phyloP scores from a whole-genome alignment of 169 alveolate genomes.

The Cryptosporidium ubiquitum region DNA sequence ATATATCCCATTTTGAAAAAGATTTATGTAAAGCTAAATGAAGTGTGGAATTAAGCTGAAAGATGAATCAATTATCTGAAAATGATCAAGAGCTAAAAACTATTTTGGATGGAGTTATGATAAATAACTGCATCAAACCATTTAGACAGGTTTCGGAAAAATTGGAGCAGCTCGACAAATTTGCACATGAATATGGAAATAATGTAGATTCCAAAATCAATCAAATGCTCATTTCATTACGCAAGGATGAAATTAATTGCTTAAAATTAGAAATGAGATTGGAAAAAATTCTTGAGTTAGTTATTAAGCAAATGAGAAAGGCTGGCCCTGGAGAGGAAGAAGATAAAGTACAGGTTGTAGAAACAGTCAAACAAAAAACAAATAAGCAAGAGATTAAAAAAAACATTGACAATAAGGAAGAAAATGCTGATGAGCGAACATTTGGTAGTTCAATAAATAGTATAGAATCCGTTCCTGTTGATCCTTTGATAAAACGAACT shows the following conservation, averaged over 20 bases:
- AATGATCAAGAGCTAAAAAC: constrained; percentile 3
- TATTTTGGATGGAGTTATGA: constrained; percentile 4
- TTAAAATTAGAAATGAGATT: constrained; percentile 40
- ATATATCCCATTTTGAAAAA: neutral
- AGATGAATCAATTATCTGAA: constrained; percentile 8
- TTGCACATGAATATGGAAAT: constrained; percentile 24
- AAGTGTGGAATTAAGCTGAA: neutral
- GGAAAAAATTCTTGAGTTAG: constrained; percentile 50
- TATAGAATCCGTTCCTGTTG: constrained; percentile 6
- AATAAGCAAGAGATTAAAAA: neutral
- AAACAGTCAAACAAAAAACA: neutral
- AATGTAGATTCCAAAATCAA: constrained; percentile 14
- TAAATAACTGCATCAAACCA: constrained; percentile 29
- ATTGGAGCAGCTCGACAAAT: neutral
- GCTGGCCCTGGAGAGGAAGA: neutral
- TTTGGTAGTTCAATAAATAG: constrained; percentile 13
- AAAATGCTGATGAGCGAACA: neutral
- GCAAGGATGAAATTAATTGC: constrained; percentile 15
- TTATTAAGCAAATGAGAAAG: neutral
- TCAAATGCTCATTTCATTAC: neutral
- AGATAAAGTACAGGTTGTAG: neutral
- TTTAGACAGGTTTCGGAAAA: constrained; percentile 8
- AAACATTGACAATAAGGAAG: neutral
- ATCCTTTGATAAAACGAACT: constrained; percentile 15
- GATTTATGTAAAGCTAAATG: neutral